Percentiles rank a stretch among this genome's conserved stretches.
Conservation (phyloP, 1,139 yeast species). For the Candida buenavistaensis region DNA sequence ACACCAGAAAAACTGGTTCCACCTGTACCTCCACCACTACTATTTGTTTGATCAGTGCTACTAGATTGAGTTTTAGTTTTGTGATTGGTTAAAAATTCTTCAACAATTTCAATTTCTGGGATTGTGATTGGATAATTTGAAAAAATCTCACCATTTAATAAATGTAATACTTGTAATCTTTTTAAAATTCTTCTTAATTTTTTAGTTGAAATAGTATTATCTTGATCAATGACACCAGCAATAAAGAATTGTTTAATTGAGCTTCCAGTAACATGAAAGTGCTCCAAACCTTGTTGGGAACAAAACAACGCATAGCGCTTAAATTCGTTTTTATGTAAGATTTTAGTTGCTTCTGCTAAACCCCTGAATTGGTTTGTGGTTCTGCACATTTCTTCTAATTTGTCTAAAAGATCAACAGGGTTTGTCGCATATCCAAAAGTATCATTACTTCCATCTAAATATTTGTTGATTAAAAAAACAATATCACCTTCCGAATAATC, state of each 20-base stretch:
- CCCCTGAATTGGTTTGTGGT: constrained; percentile 12
- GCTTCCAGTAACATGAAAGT: constrained; percentile 14
- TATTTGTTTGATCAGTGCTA: constrained; percentile 4
- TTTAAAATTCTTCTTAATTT: constrained; percentile 28
- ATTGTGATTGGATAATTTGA: constrained; percentile 7
- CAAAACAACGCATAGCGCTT: constrained; percentile 16
- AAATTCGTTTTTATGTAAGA: constrained; percentile 14
- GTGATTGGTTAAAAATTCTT: constrained; percentile 9
- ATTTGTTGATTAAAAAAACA: constrained; percentile 44
- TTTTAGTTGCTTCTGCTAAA: constrained; percentile 13
- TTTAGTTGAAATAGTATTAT: constrained; percentile 12
- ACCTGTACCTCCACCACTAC: constrained; percentile 8
- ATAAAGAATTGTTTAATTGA: constrained; percentile 11
- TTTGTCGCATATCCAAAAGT: too few species aligned
- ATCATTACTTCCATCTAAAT: constrained; percentile 8
- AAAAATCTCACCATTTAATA: constrained; percentile 11
- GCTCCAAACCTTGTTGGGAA: constrained; percentile 11
- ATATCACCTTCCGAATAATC: constrained; percentile 50
- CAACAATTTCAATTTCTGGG: constrained; percentile 11
- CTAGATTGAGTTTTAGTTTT: background rate
- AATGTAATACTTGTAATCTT: constrained; percentile 32
- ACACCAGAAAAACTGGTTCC: constrained; percentile 7
- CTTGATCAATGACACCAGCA: constrained; percentile 10
- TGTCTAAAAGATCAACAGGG: constrained; percentile 9
- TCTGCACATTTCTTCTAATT: constrained; percentile 11